Evolutionary conservation across 495 filamentous ascomycete species (phyloP).

Genomic region (Penicillium steckii): DNA sequence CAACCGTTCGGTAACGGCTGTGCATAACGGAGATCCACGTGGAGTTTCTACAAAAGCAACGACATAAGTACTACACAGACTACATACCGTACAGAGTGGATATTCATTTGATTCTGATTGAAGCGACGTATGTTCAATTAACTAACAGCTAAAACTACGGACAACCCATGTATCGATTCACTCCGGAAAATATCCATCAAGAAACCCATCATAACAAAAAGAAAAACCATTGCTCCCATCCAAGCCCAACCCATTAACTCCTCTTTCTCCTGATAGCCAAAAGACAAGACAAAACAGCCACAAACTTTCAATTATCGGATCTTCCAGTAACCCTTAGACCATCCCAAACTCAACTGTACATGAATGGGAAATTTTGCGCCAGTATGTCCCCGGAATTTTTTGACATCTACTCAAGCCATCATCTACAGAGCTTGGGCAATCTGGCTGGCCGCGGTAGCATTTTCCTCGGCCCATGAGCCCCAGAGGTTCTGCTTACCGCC

Average conservation of each 20-base stretch:
- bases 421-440: conserved; percentile 30
- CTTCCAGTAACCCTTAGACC: conserved; percentile 24
- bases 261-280: conserved; percentile 25
- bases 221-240: conserved; percentile 18
- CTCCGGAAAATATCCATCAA: conserved; percentile 10
- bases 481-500: conserved; percentile 87
- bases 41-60: no score
- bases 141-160: conserved; percentile 22
- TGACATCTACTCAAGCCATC: conserved; percentile 5
- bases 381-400: conserved; percentile 7
- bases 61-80: no score
- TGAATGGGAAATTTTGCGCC: conserved; percentile 27
- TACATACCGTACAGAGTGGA: no score
- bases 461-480: conserved; percentile 92
- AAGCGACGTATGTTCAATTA: conserved; percentile 35
- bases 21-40: no score
- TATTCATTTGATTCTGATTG: no score
- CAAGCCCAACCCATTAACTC: no score
- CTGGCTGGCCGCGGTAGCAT: conserved; percentile 55
- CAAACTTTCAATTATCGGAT: conserved; percentile 20
- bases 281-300: conserved; percentile 20
- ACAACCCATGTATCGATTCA: conserved; percentile 7
- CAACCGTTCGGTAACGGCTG: no score
- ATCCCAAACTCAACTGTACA: conserved; percentile 35
- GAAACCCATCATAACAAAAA: conserved; percentile 17